Evolutionary conservation across 2,329 filamentous ascomycete genomes (phyloP), one percentile per base, ranked within the genome.

Genomic region (Parastagonospora avenae): DNA sequence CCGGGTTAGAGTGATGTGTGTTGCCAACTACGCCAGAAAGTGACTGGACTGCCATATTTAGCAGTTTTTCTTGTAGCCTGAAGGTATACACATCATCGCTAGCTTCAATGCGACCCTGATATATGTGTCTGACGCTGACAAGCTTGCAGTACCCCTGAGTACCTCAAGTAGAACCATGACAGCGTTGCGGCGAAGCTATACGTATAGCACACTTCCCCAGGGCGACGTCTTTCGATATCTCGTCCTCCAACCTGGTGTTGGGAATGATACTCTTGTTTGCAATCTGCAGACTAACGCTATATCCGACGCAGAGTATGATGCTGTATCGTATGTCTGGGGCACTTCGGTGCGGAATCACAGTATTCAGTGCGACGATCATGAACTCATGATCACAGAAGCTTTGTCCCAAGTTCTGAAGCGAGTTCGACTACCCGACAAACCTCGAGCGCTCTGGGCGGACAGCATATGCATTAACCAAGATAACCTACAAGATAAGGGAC

Each of bases 391-490:
- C 6, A 55, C 46, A 2, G n/a, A 24, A 8, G 52, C 41, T 27
- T 28, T 52, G 6, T 16, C 33, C 4, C 39, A 10, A 8, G 49
- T 42, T 8, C 49, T 55, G 2, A 42, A 24, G 12, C 42, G 38
- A 14, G n/a, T 55, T 9, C 32, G 53, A 9, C 24, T 35, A 6
- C 15, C 33, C 10, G 19, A 42, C 14, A 10, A 19, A 7, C 39
- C 48, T 7, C 30, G 46, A 2, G 33, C 12, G 10, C 40, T 55
- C 8, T 55, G 48, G 45, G 49, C 43, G 2, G 49, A 55, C 29
- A 44, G 48, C 6, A 47, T 55, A 1, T 52, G 46, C 15, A 52
- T 55, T 43, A 43, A 53, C 10, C 52, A 55, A 36, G 46, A 37
- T 4, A 38, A 47, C 15, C 5, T 33, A 4, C 4, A 38, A 16